Evolutionary conservation across 441 rosid genomes (phyloP).

Genomic region (Gossypium gossypioides): DNA sequence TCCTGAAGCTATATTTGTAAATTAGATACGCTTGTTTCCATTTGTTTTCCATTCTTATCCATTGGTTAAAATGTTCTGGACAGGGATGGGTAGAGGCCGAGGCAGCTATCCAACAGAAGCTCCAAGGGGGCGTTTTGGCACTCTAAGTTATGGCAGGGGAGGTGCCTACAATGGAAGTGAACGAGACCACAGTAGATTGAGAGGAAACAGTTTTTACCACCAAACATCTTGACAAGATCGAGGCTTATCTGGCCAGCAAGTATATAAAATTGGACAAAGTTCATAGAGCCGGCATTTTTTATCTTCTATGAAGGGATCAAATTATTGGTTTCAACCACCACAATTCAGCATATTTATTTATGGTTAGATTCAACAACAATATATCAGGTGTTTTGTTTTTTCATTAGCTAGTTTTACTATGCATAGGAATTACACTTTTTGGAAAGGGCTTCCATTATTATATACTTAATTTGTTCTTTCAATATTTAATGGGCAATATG

Average conservation of each 20-base stretch:
- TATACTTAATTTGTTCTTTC: background rate
- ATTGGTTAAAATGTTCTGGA: constrained; percentile 1
- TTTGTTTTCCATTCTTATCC: background rate
- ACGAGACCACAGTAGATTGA: constrained; percentile 32
- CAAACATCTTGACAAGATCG: constrained; percentile 33
- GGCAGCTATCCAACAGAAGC: constrained; percentile 40
- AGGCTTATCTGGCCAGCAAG: constrained; percentile 23
- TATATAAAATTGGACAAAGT: constrained; percentile 26
- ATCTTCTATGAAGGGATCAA: constrained; percentile 15
- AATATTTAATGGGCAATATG: constrained; percentile 5
- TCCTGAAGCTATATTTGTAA: too few relatives aligned
- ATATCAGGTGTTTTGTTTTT: background rate
- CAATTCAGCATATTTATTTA: constrained; percentile 2
- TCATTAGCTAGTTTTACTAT: constrained; percentile 16
- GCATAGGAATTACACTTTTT: constrained; percentile 11
- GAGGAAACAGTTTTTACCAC: constrained; percentile 49
- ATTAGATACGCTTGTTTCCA: background rate
- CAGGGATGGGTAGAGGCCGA: constrained; percentile 51
- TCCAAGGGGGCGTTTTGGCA: constrained; percentile 36
- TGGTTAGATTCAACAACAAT: constrained; percentile 17
- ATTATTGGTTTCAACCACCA: constrained; percentile 22
- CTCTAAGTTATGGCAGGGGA: constrained; percentile 35
- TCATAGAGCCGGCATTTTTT: constrained; percentile 23
- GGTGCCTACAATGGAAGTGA: constrained; percentile 33
- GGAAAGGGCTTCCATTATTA: background rate